A percentile compares a stretch with the other conserved stretches of the same genome.
Conservation (phyloP, 192 early-diverging fungal genomes). For the Coemansia sp. region DNA sequence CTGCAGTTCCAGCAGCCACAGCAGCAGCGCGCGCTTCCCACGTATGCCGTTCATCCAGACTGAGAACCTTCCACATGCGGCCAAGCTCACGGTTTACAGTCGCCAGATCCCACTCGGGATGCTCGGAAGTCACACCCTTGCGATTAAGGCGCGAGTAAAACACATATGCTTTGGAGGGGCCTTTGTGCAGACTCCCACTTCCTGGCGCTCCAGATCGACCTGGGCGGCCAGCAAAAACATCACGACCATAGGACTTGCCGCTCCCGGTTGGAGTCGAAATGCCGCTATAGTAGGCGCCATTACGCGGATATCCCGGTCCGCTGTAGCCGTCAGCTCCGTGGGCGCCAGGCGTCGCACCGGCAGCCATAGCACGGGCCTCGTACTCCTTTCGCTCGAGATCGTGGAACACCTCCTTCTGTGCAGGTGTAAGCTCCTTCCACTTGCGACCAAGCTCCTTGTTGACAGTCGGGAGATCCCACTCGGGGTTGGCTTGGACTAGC, state of each 20-base stretch:
- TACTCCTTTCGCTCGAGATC: slow-evolving; percentile 42
- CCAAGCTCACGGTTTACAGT: slow-evolving; percentile 53
- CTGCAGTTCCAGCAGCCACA: slow-evolving; percentile 11
- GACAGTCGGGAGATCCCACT: slow-evolving; percentile 52
- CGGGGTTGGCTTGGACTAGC: slow-evolving; percentile 36
- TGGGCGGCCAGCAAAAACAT: slow-evolving; percentile 1
- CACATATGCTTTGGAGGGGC: slow-evolving; percentile 52
- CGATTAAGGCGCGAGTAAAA: slow-evolving; percentile 49
- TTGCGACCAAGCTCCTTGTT: slow-evolving; percentile 55
- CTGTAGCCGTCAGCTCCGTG: slow-evolving; percentile 2
- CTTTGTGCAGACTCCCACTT: slow-evolving; percentile 44
- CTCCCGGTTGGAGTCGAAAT: slow-evolving; percentile 4
- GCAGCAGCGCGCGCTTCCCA: slow-evolving; percentile 46
- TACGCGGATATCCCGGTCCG: slow-evolving; percentile 20
- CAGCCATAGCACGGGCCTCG: slow-evolving; percentile 29
- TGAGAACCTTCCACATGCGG: slow-evolving; percentile 49
- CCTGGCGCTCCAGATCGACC: slow-evolving; percentile 14
- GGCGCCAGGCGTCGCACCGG: neutral
- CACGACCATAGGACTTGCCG: slow-evolving; percentile 6
- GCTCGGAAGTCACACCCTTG: slow-evolving; percentile 30
- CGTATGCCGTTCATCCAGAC: slow-evolving; percentile 31
- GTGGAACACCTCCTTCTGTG: slow-evolving; percentile 36
- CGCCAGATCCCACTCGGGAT: slow-evolving; percentile 51
- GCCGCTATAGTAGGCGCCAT: slow-evolving; percentile 21
- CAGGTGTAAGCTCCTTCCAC: slow-evolving; percentile 50